Evolutionary conservation across 2,329 filamentous ascomycete genomes (phyloP).

Genomic region (Hymenoscyphus repandus): DNA sequence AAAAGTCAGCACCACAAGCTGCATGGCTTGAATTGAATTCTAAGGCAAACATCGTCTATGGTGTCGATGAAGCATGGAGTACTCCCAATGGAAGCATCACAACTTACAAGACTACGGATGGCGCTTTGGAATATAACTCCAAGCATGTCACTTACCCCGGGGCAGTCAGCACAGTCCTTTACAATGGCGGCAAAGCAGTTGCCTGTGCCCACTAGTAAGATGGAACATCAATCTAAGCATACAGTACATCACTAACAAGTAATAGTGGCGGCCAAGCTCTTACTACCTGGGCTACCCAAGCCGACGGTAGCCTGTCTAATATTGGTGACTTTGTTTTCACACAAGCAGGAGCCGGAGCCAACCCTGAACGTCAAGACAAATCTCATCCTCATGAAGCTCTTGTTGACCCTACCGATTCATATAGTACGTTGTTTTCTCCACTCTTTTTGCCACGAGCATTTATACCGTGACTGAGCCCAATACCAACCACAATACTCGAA

Average conservation of each 20-base stretch:
- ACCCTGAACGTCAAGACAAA: slow-evolving; percentile 36
- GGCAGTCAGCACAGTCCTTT: slow-evolving; percentile 35
- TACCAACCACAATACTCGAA: not conserved
- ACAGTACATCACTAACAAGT: not conserved
- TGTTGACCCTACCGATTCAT: slow-evolving; percentile 46
- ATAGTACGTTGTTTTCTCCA: slow-evolving; percentile 18
- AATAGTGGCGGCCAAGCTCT: slow-evolving; percentile 21
- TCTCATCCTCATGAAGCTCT: slow-evolving; percentile 48
- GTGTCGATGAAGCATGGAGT: slow-evolving; percentile 22
- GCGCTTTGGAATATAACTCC: slow-evolving; percentile 36
- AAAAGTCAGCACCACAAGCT: slow-evolving; percentile 21
- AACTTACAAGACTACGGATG: slow-evolving; percentile 30
- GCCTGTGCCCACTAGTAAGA: slow-evolving; percentile 30
- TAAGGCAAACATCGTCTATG: slow-evolving; percentile 24
- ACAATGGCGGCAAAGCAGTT: slow-evolving; percentile 37
- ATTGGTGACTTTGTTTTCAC: slow-evolving; percentile 40
- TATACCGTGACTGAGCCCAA: not conserved
- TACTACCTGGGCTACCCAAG: slow-evolving; percentile 35
- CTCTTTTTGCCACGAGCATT: not conserved
- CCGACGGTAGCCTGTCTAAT: slow-evolving; percentile 14
- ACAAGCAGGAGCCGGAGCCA: slow-evolving; percentile 32
- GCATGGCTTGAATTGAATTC: slow-evolving; percentile 25
- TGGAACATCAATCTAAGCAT: slow-evolving; percentile 44
- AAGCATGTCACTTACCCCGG: slow-evolving; percentile 35
- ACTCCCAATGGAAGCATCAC: slow-evolving; percentile 18